Percentiles rank a stretch among this genome's conserved stretches.
phyloP scores from a whole-genome alignment of 73 alveolate genomes.

The Stentor coeruleus region DNA sequence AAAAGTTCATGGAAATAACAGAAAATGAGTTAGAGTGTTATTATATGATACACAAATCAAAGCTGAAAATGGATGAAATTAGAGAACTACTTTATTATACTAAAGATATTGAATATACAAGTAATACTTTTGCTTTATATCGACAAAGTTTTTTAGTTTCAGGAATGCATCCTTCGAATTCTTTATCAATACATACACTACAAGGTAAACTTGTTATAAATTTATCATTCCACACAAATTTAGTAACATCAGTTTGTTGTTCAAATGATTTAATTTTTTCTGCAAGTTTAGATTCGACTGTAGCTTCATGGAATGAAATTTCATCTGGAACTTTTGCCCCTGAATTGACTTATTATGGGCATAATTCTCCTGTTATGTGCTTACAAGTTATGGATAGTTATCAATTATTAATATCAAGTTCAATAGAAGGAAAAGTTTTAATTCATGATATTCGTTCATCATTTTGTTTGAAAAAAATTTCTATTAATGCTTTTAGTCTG shows the following conservation, averaged over 20 bases:
- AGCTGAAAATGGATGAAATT: not conserved
- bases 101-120: too few species aligned
- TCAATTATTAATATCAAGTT: not conserved
- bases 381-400: not conserved
- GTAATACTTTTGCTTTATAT: not conserved
- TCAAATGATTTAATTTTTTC: not conserved
- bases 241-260: not conserved
- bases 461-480: not conserved
- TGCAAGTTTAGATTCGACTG: constrained; percentile 22
- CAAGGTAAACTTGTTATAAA: not conserved
- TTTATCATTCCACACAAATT: not conserved
- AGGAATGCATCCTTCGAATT: not conserved
- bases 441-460: constrained; percentile 7
- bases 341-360: not conserved
- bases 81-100: too few species aligned
- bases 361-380: not conserved
- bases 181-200: not conserved
- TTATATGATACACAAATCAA: too few species aligned
- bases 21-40: not conserved
- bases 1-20: not conserved
- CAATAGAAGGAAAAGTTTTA: not conserved
- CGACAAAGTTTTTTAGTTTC: not conserved
- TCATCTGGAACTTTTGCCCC: not conserved
- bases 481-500: not conserved
- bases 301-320: not conserved